Conservation (phyloP, 352 stramenopile species). For the Phytopythium vexans region DNA sequence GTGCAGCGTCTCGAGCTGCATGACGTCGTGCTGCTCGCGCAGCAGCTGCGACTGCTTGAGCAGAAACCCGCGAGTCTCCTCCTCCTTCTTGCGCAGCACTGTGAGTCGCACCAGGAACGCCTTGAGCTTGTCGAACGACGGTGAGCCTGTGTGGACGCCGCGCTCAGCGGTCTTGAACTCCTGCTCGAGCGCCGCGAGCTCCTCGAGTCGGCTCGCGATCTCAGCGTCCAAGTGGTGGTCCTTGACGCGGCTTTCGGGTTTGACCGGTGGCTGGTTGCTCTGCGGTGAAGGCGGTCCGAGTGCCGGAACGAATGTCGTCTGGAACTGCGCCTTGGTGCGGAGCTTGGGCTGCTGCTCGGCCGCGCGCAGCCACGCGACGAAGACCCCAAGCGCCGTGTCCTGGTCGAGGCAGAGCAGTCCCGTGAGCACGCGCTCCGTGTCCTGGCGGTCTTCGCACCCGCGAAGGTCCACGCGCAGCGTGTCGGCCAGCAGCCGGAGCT, state of each 20-base stretch:
- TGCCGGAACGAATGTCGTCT: conserved; percentile 62
- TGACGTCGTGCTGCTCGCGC: conserved; percentile 43
- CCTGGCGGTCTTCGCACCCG: conserved; percentile 47
- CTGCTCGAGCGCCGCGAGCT: conserved; percentile 44
- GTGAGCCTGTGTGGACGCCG: conserved; percentile 43
- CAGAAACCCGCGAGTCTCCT: conserved; percentile 49
- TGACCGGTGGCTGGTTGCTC: conserved; percentile 5
- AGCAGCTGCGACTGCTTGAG: conserved; percentile 48
- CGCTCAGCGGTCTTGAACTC: conserved; percentile 67
- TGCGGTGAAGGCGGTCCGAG: conserved; percentile 19
- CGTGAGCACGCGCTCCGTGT: conserved; percentile 60
- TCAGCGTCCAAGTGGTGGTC: conserved; percentile 63
- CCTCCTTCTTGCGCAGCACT: conserved; percentile 51
- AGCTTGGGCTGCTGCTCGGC: conserved; percentile 21
- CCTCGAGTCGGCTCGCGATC: conserved; percentile 30
- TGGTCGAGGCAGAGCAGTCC: conserved; percentile 68
- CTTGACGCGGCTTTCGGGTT: conserved; percentile 16
- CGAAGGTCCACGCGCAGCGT: conserved; percentile 63
- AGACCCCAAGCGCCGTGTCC: conserved; percentile 67
- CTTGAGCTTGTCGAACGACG: conserved; percentile 79
- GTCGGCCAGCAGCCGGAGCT: conserved; percentile 46
- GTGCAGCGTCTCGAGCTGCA: conserved; percentile 60
- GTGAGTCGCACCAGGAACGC: conserved; percentile 62
- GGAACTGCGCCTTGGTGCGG: conserved; percentile 39
- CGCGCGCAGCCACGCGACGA: conserved; percentile 60